These are phyloP conservation scores for Vanderwaltozyma polyspora DNA, from an alignment of 805 yeast species.

Conservation along the genomic window DNA sequence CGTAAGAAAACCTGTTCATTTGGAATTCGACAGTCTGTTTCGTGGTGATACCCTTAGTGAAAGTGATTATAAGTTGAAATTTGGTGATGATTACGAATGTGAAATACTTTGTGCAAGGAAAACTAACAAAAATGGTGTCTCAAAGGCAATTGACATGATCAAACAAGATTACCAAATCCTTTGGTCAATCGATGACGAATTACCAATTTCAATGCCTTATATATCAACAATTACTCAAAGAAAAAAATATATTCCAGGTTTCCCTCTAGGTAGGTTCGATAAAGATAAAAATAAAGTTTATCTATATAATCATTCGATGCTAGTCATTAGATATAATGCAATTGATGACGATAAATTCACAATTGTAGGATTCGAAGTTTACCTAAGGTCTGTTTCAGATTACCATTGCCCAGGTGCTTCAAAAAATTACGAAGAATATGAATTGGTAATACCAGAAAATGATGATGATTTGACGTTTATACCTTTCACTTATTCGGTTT, in stretches of 20 bases:
- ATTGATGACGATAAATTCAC: constrained; percentile 36
- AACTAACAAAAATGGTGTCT: constrained; percentile 40
- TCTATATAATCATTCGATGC: constrained; percentile 69
- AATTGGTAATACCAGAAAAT: constrained; percentile 34
- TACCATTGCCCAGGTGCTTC: constrained; percentile 66
- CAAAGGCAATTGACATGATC: constrained; percentile 49
- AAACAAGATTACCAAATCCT: constrained; percentile 65
- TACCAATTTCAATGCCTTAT: constrained; percentile 84
- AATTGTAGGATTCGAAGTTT: constrained; percentile 83
- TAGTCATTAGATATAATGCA: constrained; percentile 63
- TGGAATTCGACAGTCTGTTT: constrained; percentile 66
- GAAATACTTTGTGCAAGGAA: constrained; percentile 54
- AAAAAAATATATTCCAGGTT: constrained; percentile 76
- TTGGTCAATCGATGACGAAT: constrained; percentile 65
- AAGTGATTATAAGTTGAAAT: constrained; percentile 54
- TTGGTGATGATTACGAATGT: constrained; percentile 59
- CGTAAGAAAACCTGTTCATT: constrained; percentile 45
- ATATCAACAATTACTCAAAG: constrained; percentile 45
- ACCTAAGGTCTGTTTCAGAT: constrained; percentile 67
- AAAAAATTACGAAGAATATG: constrained; percentile 45
- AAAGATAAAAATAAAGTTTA: constrained; percentile 41
- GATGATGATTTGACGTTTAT: constrained; percentile 32
- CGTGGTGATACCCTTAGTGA: constrained; percentile 74
- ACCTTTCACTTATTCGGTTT: constrained; percentile 76
- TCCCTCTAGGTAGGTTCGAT: constrained; percentile 66